Evolutionary conservation across 140 eudicot genomes (phyloP), one percentile per base, ranked within the genome.

Genomic region (Bidens hawaiensis): DNA sequence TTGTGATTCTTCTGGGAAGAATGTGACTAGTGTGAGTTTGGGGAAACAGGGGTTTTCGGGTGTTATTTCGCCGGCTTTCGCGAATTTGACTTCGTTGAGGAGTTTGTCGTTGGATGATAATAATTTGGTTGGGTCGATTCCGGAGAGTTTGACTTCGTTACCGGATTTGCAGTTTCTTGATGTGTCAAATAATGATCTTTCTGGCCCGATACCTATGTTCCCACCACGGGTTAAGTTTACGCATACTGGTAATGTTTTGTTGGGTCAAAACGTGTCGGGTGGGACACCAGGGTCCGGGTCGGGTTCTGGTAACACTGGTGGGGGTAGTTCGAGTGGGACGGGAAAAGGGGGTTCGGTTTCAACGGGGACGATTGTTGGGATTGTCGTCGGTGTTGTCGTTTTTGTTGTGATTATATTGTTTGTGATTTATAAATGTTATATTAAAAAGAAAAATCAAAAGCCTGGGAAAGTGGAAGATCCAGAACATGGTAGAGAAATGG

Each of bases 141-240:
- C 93, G 0, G 34, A 54, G 31, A 58, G 28, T 19, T 23, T 83
- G 76, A 60, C 84, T 3, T 42, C 62, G 36, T 51, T 87, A 22
- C 73, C 60, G 18, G 36, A 73, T n/a, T 70, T 87, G 17, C 72
- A 69, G 21, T 47, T 43, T 62, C 67, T 87, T 7, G 86, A 87
- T 38, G 73, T 87, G 31, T 75, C 91, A 3, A 83, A 83, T 61
- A 86, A 86, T 49, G 71, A 80, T 65, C 60, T 86, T 21, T 79
- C 88, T 0, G 95, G 95, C 1, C 43, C 45, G 15, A 1, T 75
- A 4, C 95, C 93, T 0, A 18, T 5, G 0, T 81, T 76, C 18
- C 38, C 77, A n/a, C 11, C 68, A 0, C 17, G 33, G 42, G 88
- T 87, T 10, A 67, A 22, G 38, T 57, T 87, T 22, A 22, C 46